These are phyloP conservation scores for Aspergillus steynii DNA, from an alignment of 495 filamentous ascomycete species.

Conservation along the genomic window DNA sequence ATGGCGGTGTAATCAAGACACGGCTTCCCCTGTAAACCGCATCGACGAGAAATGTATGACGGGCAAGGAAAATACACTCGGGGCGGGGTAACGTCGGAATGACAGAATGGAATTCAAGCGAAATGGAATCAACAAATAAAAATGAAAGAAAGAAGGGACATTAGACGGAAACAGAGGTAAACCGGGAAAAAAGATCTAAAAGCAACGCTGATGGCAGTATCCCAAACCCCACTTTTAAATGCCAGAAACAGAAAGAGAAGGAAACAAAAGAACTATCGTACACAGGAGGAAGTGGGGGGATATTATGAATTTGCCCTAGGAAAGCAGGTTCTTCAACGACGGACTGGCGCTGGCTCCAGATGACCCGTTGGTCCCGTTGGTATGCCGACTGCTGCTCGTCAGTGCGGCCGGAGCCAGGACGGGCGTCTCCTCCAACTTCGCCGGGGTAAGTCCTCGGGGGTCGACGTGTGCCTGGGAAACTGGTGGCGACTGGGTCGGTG, in stretches of 20 bases:
- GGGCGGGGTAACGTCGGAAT: neutral
- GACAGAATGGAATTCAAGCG: neutral
- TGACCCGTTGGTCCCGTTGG: conserved; percentile 36
- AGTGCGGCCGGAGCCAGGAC: conserved; percentile 24
- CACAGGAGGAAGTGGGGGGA: neutral
- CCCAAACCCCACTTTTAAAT: conserved; percentile 27
- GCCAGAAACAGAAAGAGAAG: conserved; percentile 19
- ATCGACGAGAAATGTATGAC: neutral
- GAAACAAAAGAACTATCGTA: conserved; percentile 17
- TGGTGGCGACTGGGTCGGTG: conserved; percentile 40
- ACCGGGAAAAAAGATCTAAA: conserved; percentile 17
- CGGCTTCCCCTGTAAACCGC: neutral
- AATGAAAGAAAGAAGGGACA: conserved; percentile 7
- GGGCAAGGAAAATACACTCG: neutral
- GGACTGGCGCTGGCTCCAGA: conserved; percentile 70
- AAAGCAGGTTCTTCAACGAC: conserved; percentile 73
- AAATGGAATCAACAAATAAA: conserved; percentile 1
- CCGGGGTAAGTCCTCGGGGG: conserved; percentile 35
- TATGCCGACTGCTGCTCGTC: conserved; percentile 31
- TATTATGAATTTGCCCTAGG: conserved; percentile 34
- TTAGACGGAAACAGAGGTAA: conserved; percentile 5
- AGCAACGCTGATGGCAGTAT: conserved; percentile 20
- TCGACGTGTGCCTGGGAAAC: conserved; percentile 36
- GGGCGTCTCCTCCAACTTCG: conserved; percentile 35
- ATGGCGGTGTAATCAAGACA: neutral